Base-by-base conservation (phyloP, 805 yeast species). In the Saccharomycopsis babjevae region DNA sequence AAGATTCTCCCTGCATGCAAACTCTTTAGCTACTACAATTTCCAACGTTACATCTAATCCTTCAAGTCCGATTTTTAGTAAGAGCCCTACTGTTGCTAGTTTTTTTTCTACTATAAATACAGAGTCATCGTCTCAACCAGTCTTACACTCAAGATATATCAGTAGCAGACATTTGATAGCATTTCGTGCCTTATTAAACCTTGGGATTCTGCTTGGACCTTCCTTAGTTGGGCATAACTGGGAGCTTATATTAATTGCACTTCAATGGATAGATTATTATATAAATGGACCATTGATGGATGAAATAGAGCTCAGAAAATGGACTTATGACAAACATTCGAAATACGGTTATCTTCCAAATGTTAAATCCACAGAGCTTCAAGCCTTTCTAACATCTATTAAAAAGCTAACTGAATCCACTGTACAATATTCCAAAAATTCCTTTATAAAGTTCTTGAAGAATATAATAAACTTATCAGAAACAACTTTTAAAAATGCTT, bases 171-270 rank as follows among this genome's bases (percentile, higher is more conserved):
- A 89, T 64, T 78, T 89, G 0, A 78, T 85, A 10, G 83, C 96
- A 66, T 81, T 90, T 46, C 77, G 97, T 57, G 97, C 96, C 0
- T 71, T 93, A 43, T 74, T 85, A 3, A 88, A 89, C 62, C 74
- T 93, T 57, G 91, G 93, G 0, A 79, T 85, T 2, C 88, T 97
- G 0, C 72, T 93, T n/a, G 97, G 97, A 0, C 81, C 92, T 0
- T 80, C 84, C 0, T 76, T 93, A 16, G 52, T 46, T 13, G 80
- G 79, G 5, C 69, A 64, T 1, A 82, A 87, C 38, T 93, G 98
- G 98, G 71, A 73, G 13, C 77, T 77, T 18, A 70, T 86, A 4
- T 68, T 85, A 20, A 77, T 81, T 4, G 80, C 96, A 0, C 76
- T 90, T 61, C 96, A 88, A 71, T 88, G 96, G 96, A 77, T 86